Evolutionary conservation across 2,329 filamentous ascomycete species (phyloP), one percentile per base, ranked within the genome.

Genomic region (Zymoseptoria passerinii): DNA sequence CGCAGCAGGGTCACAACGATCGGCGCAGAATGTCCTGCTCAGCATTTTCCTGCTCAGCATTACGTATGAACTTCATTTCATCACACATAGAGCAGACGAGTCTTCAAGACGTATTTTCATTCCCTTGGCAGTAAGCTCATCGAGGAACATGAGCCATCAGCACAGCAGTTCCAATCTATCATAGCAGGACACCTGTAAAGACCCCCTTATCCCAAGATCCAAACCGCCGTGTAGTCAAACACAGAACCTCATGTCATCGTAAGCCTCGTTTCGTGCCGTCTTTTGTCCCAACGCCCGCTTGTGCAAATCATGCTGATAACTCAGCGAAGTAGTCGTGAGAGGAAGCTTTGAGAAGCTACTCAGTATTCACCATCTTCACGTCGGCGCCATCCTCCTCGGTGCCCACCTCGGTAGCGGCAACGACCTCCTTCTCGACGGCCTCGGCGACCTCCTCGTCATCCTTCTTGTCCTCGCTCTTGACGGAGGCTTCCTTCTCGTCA

Each of bases 341-440:
- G 35, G 7, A 16, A 44, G 35, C 16, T 29, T 29, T 16, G 35
- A 16, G 2, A 44, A 44, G 35, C 35, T 44, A 44, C 27, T 48
- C 29, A 23, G 23, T 23, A 16, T 44, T 4, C 35, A 7, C 35
- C 35, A 44, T 44, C 35, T 44, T 44, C 13, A 44, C 35, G 35
- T 44, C 35, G 35, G 13, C 13, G 35, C 13, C 13, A 53, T 53
- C 58, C 53, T 29, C 64, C 65, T 2, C 67, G 66, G 35, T 16
- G n/a, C 16, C 35, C 35, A 7, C 35, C 35, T 44, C 35, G 35
- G 35, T 13, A 44, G 35, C 35, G n/a, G 35, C 35, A 44, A 13
- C 35, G 4, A 44, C 55, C 50, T 58, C 52, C 54, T 54, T 51
- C 50, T 58, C 55, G 18, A 13, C 49, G n/a, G n/a, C 53, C n/a